Conservation (phyloP, 352 stramenopile genomes). For the Pythium phragmiticola region DNA sequence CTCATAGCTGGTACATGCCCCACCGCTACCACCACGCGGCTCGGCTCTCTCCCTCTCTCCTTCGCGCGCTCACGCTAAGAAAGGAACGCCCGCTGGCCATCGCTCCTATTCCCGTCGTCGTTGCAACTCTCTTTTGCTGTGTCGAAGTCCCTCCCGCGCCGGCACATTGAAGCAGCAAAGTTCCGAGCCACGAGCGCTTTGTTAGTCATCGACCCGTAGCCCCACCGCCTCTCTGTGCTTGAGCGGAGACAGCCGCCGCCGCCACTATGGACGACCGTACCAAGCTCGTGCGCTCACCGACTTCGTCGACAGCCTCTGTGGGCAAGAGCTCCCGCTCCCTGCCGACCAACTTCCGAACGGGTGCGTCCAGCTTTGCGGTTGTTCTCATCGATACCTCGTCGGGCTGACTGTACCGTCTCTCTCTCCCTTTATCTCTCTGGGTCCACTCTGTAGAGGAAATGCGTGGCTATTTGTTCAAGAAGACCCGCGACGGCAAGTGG, state of each 20-base stretch:
- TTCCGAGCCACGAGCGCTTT: neutral
- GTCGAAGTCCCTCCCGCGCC: neutral
- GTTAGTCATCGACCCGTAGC: neutral
- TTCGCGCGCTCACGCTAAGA: neutral
- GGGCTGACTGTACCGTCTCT: neutral
- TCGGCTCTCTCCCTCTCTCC: neutral
- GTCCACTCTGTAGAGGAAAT: conserved; percentile 13
- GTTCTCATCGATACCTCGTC: neutral
- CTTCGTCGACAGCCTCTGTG: conserved; percentile 38
- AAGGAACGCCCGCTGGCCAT: neutral
- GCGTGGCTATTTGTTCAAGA: conserved; percentile 92
- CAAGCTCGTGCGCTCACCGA: conserved; percentile 45
- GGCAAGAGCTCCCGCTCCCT: conserved; percentile 49
- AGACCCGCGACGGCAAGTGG: conserved; percentile 93
- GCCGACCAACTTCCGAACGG: conserved; percentile 69
- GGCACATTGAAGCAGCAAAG: neutral
- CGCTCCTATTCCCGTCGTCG: neutral
- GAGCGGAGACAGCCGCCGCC: neutral
- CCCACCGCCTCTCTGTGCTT: too few species aligned
- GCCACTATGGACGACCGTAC: conserved; percentile 25
- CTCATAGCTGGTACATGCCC: neutral
- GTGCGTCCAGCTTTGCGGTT: conserved; percentile 19
- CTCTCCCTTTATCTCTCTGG: neutral
- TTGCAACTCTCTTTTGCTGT: neutral
- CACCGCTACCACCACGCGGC: neutral